phyloP scores from a whole-genome alignment of 2,329 filamentous ascomycete species.

The Fusarium setosum region DNA sequence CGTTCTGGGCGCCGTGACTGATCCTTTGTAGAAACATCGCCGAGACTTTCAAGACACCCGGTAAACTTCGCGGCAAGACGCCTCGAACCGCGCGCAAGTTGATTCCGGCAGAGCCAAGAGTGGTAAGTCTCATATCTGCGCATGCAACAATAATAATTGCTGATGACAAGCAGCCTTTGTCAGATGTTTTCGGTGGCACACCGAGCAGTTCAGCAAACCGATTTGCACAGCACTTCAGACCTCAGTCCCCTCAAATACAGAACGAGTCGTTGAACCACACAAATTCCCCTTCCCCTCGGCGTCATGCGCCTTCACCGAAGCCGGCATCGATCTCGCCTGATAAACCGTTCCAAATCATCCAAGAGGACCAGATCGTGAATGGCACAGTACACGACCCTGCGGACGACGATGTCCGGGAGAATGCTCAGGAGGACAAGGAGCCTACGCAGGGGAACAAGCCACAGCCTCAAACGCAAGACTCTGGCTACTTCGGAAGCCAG shows the following conservation, averaged over 20 bases:
- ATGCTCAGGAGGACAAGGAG: conserved; percentile 1
- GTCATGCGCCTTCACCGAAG: conserved; percentile 48
- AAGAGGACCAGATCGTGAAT: conserved; percentile 12
- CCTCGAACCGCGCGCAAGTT: conserved; percentile 76
- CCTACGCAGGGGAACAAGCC: conserved; percentile 7
- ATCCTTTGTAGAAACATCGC: conserved; percentile 77
- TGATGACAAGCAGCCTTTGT: conserved; percentile 63
- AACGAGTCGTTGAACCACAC: conserved; percentile 51
- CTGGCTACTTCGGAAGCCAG: conserved; percentile 79
- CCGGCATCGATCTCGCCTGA: conserved; percentile 26
- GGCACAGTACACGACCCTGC: conserved; percentile 11
- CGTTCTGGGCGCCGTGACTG: conserved; percentile 16
- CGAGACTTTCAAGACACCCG: conserved; percentile 95
- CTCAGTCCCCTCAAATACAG: conserved; percentile 68
- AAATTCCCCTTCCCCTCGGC: conserved; percentile 48
- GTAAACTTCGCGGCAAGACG: conserved; percentile 84
- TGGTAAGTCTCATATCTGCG: conserved; percentile 61
- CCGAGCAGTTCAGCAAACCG: conserved; percentile 66
- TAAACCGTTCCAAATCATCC: conserved; percentile 2
- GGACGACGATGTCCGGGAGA: conserved; percentile 23
- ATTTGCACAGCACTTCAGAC: conserved; percentile 60
- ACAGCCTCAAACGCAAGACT: conserved; percentile 59
- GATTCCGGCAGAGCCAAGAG: conserved; percentile 67
- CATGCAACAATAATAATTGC: conserved; percentile 1
- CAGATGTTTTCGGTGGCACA: conserved; percentile 68